Base-by-base conservation (phyloP, 2,329 filamentous ascomycete species). In the Colletotrichum paranaense region DNA sequence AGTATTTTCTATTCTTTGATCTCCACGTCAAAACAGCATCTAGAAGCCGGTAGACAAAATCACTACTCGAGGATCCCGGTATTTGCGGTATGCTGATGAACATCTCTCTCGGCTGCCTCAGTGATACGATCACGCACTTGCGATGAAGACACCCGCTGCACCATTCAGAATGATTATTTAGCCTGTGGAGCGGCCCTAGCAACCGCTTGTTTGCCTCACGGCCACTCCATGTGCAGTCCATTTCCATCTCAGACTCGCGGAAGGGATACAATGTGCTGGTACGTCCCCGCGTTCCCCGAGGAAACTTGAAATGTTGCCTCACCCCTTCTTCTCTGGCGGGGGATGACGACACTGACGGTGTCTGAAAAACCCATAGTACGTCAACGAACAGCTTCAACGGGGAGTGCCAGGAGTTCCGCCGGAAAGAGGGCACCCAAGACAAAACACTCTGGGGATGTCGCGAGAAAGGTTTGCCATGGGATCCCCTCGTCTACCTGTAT, bases 381-480 rank as follows among this genome's bases (percentile, higher is more conserved):
- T 38, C 16, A 32, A 30, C 62, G 2, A 57, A 24, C 16, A 3
- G 5, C 55, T 14, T n/a, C 12, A 35, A 32, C 22, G 38, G 42
- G 22, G 32, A 73, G n/a, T 73, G 70, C 1, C 70, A 73, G 46
- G 59, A 59, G 2, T 73, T 69, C 22, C 16, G 69, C 12, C 26
- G 70, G 32, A 55, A 60, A 22, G 70, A 73, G 3, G 70, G 67
- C 12, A 38, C 22, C 28, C 22, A 30, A 11, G 66, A 28, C 11
- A 70, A 70, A 14, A 73, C 59, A 9, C 59, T 73, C 14, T 22
- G 63, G 4, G 70, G 66, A 26, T 73, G 70, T 32, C 70, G 70
- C 11, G 52, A 69, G 3, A 11, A 28, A 4, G 59, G n/a, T 4
- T 2, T 59, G 1, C 7, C 12, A 3, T 73, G 70, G 70, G 66